phyloP scores from a whole-genome alignment of 2,329 filamentous ascomycete species.

The Pyrenochaeta sp. region DNA sequence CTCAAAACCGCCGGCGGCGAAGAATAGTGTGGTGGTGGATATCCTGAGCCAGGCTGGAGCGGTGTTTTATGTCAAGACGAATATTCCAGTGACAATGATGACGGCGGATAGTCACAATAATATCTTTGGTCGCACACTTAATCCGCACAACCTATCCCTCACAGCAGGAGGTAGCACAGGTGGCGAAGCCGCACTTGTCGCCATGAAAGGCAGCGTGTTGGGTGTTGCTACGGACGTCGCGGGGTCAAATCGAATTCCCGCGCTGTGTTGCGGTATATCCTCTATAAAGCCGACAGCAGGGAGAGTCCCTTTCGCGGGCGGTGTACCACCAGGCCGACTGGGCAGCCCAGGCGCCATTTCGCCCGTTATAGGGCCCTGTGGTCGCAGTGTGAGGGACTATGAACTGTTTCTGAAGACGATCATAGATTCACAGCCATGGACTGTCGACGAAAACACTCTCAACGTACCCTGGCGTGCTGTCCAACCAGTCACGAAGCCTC shows the following conservation, averaged over 20 bases:
- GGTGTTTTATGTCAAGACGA: conserved; percentile 63
- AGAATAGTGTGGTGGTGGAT: conserved; percentile 48
- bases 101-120: conserved; percentile 66
- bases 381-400: conserved; percentile 52
- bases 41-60: conserved; percentile 54
- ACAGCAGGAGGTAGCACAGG: conserved; percentile 72
- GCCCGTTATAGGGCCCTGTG: conserved; percentile 56
- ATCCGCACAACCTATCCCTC: conserved; percentile 68
- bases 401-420: conserved; percentile 55
- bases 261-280: conserved; percentile 70
- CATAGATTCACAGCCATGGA: conserved; percentile 54
- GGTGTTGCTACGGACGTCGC: conserved; percentile 71
- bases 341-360: conserved; percentile 44
- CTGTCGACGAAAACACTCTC: conserved; percentile 53
- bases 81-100: conserved; percentile 60
- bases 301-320: conserved; percentile 56
- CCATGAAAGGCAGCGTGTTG: conserved; percentile 65
- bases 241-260: conserved; percentile 77
- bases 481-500: conserved; percentile 17
- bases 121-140: conserved; percentile 69
- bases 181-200: conserved; percentile 69
- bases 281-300: conserved; percentile 63
- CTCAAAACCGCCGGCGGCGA: conserved; percentile 35
- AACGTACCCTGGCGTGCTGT: conserved; percentile 58
- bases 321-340: conserved; percentile 37